Conservation (phyloP, 768 basidiomycete species). For the Cystofilobasidium ferigula region DNA sequence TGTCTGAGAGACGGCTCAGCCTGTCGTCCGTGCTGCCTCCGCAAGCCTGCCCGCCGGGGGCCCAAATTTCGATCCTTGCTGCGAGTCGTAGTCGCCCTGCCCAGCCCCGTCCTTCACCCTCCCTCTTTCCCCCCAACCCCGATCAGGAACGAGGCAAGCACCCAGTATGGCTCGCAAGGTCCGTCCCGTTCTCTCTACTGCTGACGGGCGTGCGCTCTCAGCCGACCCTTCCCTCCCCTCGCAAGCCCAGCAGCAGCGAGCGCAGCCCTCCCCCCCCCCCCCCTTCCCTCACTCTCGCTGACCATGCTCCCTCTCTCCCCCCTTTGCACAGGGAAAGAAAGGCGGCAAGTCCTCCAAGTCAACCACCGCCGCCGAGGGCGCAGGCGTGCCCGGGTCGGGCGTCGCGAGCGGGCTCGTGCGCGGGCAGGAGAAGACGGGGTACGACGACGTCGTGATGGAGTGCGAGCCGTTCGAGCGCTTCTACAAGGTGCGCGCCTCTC, state of each 20-base stretch:
- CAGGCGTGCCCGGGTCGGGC: slow-evolving; percentile 1
- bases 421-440: not conserved
- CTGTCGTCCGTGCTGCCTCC: too few relatives aligned
- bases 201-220: too few relatives aligned
- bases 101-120: not conserved
- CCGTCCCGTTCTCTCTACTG: not conserved
- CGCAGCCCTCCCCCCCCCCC: not conserved
- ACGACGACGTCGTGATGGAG: slow-evolving; percentile 5
- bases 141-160: too few relatives aligned
- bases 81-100: too few relatives aligned
- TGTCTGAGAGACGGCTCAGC: too few relatives aligned
- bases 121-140: not conserved
- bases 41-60: too few relatives aligned
- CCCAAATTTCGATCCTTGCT: too few relatives aligned
- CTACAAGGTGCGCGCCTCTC: slow-evolving; percentile 39
- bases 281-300: not conserved
- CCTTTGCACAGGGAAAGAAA: not conserved
- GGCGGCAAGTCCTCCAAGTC: not conserved
- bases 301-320: not conserved
- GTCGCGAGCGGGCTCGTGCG: not conserved
- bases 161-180: not conserved
- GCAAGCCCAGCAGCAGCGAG: not conserved
- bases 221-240: too few relatives aligned
- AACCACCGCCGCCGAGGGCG: not conserved
- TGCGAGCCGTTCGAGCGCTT: slow-evolving; percentile 39